Evolutionary conservation across 1,284 basidiomycete genomes (phyloP), one percentile per base, ranked within the genome.

Genomic region (Leccinum fuscescens): DNA sequence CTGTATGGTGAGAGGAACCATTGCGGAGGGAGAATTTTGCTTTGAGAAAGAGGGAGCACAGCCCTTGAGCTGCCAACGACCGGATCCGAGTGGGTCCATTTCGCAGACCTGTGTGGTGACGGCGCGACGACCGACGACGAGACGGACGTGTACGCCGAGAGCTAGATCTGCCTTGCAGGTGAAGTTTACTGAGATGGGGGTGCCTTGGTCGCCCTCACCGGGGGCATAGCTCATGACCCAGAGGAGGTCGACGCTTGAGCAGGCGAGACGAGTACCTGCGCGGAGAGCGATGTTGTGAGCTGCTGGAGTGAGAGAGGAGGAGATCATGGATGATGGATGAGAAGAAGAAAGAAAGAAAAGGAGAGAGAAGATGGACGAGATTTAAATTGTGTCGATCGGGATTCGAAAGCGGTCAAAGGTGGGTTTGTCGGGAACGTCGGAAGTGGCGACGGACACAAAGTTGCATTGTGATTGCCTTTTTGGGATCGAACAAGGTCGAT

Each of bases 121-220:
- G 2, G 88, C 80, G 57, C 79, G 81, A 63, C 77, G 72, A 46
- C 86, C 89, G 64, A 91, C 76, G 67, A 90, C 82, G 62, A 92
- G 82, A 55, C 90, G 85, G 52, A 90, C 80, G 64, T 78, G 83
- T 35, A 86, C 80, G 8, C 80, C 77, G 50, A 82, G 71, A 11
- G 76, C 69, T 15, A 78, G 74, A n/a, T 77, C 74, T 44, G 79
- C 75, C 62, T 79, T 78, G 74, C 88, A 87, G 55, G 83, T 78
- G 58, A 90, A 83, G 60, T 81, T 78, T 61, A 88, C 84, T 46
- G 82, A 79, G 67, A 91, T 81, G 51, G 79, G 81, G 0, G 80
- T 77, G 62, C 84, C 85, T 17, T 77, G 71, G 60, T 81, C 80
- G 63, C 88, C 89, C 67, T 86, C 81, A n/a, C 77, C 72, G 6